A percentile compares a stretch with the other conserved stretches of the same genome.
Conservation (phyloP, 164 flowering plant genomes). For the Macadamia tetraphylla region DNA sequence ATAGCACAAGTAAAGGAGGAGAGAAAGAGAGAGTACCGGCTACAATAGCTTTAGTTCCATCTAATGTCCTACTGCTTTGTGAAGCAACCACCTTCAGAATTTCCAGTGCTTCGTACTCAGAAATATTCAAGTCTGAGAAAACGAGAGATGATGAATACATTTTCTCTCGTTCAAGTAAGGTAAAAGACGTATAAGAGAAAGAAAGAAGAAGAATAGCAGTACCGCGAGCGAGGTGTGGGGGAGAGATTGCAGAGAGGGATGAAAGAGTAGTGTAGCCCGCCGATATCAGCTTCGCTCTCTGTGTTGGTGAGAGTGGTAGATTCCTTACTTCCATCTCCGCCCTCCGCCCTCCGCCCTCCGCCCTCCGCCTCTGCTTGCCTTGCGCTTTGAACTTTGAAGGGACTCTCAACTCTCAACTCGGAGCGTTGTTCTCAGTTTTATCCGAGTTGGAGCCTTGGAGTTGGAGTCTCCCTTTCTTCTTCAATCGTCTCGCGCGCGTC, state of each 20-base stretch:
- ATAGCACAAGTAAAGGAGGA: not conserved
- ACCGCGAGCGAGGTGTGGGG: constrained; percentile 60
- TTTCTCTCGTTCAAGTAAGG: too few relatives aligned
- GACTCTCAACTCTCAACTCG: too few relatives aligned
- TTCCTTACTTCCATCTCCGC: constrained; percentile 50
- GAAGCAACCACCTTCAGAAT: constrained; percentile 48
- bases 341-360: not conserved
- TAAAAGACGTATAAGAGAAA: not conserved
- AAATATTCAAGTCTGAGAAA: constrained; percentile 48
- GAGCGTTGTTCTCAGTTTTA: too few relatives aligned
- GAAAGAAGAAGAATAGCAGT: not conserved
- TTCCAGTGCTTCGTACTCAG: constrained; percentile 50
- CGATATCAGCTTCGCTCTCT: constrained; percentile 54
- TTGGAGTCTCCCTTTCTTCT: too few relatives aligned
- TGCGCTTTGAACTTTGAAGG: too few relatives aligned
- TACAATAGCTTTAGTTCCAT: constrained; percentile 31
- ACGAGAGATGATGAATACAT: not conserved
- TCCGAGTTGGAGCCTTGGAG: too few relatives aligned
- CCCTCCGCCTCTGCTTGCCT: too few relatives aligned
- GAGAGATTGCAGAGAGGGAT: constrained; percentile 49
- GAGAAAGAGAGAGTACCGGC: constrained; percentile 34
- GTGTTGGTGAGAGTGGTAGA: constrained; percentile 56
- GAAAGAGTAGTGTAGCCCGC: constrained; percentile 63
- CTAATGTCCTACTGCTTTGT: constrained; percentile 17
- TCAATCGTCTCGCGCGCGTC: too few relatives aligned